Conservation (phyloP, 371 early-diverging fungal genomes). For the Dentiscutata heterogama region DNA sequence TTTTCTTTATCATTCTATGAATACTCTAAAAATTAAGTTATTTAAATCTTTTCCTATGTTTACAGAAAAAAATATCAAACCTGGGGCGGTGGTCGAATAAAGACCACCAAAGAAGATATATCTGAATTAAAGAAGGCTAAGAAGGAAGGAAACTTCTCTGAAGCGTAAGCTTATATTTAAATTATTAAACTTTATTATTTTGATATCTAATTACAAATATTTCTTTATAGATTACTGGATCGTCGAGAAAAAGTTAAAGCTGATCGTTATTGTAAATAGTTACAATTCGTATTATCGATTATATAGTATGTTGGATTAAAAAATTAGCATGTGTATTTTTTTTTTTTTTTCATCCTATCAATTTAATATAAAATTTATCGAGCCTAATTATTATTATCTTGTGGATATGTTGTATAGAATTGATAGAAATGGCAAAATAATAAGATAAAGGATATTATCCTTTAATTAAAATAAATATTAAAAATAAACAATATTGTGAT, state of each 20-base stretch:
- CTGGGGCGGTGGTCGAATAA: conserved; percentile 69
- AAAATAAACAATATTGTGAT: no score
- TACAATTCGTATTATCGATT: neutral
- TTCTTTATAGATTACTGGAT: conserved; percentile 65
- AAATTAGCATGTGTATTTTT: no score
- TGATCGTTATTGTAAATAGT: conserved; percentile 88
- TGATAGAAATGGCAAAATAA: no score
- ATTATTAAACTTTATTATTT: neutral
- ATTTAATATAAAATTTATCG: no score
- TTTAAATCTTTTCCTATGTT: conserved; percentile 6
- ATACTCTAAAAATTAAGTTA: neutral
- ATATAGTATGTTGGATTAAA: no score
- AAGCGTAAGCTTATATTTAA: conserved; percentile 56
- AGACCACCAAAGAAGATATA: conserved; percentile 60
- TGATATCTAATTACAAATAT: neutral
- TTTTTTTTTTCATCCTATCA: no score
- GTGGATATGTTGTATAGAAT: no score
- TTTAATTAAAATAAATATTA: no score
- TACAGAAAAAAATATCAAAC: conserved; percentile 72
- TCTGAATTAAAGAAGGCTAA: conserved; percentile 71
- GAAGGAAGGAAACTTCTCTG: conserved; percentile 78
- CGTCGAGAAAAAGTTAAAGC: conserved; percentile 84
- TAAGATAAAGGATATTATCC: no score
- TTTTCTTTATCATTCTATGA: neutral
- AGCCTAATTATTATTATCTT: no score